A percentile compares a stretch with the other conserved stretches of the same genome.
phyloP scores from a whole-genome alignment of 2,329 filamentous ascomycete species.

The Stenocarpella maydis region DNA sequence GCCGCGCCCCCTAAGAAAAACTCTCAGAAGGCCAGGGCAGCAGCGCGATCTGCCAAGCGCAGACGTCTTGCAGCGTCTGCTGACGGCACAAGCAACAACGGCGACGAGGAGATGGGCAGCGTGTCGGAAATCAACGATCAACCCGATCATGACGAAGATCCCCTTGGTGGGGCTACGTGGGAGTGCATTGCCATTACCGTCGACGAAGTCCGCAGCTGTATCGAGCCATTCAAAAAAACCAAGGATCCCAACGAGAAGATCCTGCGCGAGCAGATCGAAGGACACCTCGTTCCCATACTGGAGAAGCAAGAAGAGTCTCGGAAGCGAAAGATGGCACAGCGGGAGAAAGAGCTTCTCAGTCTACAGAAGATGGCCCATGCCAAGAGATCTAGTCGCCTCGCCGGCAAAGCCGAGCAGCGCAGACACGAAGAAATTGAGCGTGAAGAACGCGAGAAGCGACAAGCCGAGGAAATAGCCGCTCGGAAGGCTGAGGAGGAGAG shows the following conservation, averaged over 20 bases:
- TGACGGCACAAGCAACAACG: constrained; percentile 38
- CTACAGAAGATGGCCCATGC: constrained; percentile 90
- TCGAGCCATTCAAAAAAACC: constrained; percentile 76
- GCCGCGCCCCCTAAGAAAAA: constrained; percentile 67
- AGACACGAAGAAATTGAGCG: constrained; percentile 74
- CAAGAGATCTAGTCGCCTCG: constrained; percentile 91
- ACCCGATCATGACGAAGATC: constrained; percentile 51
- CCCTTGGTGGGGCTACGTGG: constrained; percentile 82
- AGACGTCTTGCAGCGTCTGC: constrained; percentile 63
- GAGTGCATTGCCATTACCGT: constrained; percentile 88
- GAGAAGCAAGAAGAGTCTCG: constrained; percentile 79
- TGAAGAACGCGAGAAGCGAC: constrained; percentile 74
- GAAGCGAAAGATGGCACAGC: constrained; percentile 72
- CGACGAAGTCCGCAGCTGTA: constrained; percentile 76
- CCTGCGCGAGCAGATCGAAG: constrained; percentile 74
- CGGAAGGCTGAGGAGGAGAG: constrained; percentile 72
- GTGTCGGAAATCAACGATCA: constrained; percentile 44
- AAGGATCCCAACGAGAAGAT: constrained; percentile 87
- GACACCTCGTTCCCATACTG: constrained; percentile 84
- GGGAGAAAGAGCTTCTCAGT: constrained; percentile 81
- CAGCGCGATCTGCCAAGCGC: constrained; percentile 75
- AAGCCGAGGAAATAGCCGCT: constrained; percentile 70
- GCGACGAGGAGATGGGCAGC: constrained; percentile 47
- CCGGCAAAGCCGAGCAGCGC: constrained; percentile 80
- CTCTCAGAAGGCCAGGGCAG: constrained; percentile 70